Percentiles rank a stretch among this genome's conserved stretches.
These are phyloP conservation scores for Plasmodium malariae DNA, from an alignment of 169 alveolate genomes.

Conservation along the genomic window DNA sequence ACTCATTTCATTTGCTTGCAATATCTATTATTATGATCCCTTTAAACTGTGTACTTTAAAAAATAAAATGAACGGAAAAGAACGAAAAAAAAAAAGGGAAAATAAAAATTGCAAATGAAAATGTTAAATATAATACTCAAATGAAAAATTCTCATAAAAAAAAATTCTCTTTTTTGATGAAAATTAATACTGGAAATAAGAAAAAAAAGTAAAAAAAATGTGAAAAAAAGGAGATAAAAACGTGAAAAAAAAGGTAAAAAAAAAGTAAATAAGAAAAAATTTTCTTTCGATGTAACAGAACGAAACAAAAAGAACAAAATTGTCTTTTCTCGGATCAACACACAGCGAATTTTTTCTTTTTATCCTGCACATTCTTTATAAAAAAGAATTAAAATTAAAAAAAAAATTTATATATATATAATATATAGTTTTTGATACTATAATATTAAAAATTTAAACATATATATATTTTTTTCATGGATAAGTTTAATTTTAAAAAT, in stretches of 20 bases:
- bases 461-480: background rate
- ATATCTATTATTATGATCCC: too few relatives aligned
- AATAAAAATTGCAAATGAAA: background rate
- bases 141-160: too few relatives aligned
- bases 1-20: background rate
- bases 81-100: background rate
- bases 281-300: background rate
- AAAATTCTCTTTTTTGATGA: background rate
- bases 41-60: too few relatives aligned
- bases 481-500: background rate
- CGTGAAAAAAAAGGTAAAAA: too few relatives aligned
- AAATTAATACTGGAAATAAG: background rate
- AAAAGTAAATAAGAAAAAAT: too few relatives aligned
- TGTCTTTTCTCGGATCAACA: constrained; percentile 17
- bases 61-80: background rate
- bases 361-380: background rate
- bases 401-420: background rate
- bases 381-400: background rate
- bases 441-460: background rate
- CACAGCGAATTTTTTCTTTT: constrained; percentile 13
- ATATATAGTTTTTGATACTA: too few relatives aligned
- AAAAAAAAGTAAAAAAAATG: too few relatives aligned
- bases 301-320: background rate
- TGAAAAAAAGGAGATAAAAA: too few relatives aligned
- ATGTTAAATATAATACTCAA: too few relatives aligned